phyloP scores from a whole-genome alignment of 306 rosid genomes.

The Medicago lupulina region DNA sequence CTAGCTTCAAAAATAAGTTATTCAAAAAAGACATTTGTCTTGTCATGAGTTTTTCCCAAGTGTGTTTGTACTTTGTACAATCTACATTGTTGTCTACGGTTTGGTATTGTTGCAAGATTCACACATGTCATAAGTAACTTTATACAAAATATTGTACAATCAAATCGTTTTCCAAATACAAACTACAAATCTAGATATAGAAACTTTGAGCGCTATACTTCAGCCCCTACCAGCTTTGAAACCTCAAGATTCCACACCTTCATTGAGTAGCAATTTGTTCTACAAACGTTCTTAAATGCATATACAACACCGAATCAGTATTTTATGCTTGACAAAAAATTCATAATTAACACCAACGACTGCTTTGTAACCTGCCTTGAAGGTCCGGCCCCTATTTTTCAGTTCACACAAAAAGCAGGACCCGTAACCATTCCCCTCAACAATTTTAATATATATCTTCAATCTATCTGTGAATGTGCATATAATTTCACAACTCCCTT shows the following conservation, averaged over 20 bases:
- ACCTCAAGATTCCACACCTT: constrained; percentile 4
- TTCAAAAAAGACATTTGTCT: too few species aligned
- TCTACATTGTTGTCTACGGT: constrained; percentile 7
- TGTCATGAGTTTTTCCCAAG: too few species aligned
- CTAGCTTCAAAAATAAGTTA: too few species aligned
- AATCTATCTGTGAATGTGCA: not conserved
- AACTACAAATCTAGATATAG: too few species aligned
- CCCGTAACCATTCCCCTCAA: constrained; percentile 6
- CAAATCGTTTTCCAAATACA: constrained; percentile 14
- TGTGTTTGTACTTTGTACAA: not conserved
- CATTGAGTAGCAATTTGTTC: constrained; percentile 6
- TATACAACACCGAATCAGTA: constrained; percentile 28
- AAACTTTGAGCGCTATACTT: not conserved
- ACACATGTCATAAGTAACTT: not conserved
- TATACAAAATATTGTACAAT: constrained; percentile 5
- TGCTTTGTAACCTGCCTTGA: not conserved
- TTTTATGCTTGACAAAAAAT: constrained; percentile 6
- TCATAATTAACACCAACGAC: not conserved
- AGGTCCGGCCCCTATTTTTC: not conserved
- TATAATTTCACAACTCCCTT: constrained; percentile 30
- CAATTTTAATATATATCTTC: constrained; percentile 26
- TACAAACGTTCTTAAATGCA: constrained; percentile 21
- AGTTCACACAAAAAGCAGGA: constrained; percentile 5
- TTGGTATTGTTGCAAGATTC: constrained; percentile 23
- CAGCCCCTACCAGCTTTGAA: not conserved